phyloP scores from a whole-genome alignment of 192 early-diverging fungal genomes.

The Powellomyces hirtus region DNA sequence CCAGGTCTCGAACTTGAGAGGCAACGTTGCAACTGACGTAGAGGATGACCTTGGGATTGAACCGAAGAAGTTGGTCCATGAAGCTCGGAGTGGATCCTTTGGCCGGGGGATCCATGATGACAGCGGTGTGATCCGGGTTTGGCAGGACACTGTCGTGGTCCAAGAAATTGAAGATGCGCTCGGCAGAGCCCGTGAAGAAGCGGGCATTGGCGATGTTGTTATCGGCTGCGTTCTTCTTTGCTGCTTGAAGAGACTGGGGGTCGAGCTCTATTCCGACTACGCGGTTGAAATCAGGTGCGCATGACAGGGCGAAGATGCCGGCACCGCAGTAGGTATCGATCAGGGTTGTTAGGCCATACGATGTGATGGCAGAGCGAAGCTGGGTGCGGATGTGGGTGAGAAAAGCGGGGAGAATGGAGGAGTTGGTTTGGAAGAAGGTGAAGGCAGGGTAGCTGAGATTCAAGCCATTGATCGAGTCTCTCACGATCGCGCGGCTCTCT shows the following conservation, averaged over 20 bases:
- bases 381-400: constrained; percentile 62
- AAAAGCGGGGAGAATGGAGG: constrained; percentile 61
- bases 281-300: constrained; percentile 54
- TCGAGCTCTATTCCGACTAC: constrained; percentile 71
- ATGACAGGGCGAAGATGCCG: constrained; percentile 68
- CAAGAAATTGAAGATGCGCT: constrained; percentile 19
- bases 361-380: constrained; percentile 31
- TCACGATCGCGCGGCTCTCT: neutral
- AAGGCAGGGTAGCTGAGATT: constrained; percentile 63
- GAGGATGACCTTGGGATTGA: constrained; percentile 65
- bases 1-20: constrained; percentile 59
- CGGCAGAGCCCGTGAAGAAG: constrained; percentile 38
- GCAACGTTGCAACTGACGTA: constrained; percentile 71
- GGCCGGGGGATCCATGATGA: constrained; percentile 74
- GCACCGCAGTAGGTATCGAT: constrained; percentile 76
- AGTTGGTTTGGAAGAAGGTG: constrained; percentile 71
- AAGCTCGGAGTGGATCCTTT: constrained; percentile 67
- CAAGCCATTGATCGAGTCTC: constrained; percentile 33
- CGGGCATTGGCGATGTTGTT: constrained; percentile 51
- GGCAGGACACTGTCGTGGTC: neutral
- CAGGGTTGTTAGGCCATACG: constrained; percentile 19
- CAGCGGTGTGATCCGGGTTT: constrained; percentile 43
- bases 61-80: constrained; percentile 62
- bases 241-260: constrained; percentile 58
- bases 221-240: constrained; percentile 57